Evolutionary conservation across 805 yeast genomes (phyloP).

Genomic region (Spathaspora passalidarum): DNA sequence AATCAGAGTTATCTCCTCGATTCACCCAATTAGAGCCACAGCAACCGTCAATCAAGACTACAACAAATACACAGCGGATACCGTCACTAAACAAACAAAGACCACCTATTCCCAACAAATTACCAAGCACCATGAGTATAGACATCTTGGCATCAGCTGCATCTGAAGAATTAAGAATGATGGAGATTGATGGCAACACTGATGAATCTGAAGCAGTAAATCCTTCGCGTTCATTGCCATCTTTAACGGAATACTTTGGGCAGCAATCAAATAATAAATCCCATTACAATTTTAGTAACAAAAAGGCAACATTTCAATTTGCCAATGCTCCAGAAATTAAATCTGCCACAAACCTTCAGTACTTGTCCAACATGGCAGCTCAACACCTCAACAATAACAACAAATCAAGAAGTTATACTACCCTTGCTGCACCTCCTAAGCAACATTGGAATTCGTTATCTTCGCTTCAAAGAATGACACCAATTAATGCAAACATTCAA

Average conservation of each 20-base stretch:
- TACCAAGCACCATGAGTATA: conserved; percentile 20
- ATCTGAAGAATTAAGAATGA: conserved; percentile 47
- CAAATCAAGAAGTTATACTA: conserved; percentile 14
- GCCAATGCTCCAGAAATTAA: conserved; percentile 4
- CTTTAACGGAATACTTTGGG: conserved; percentile 47
- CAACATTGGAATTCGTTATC: conserved; percentile 27
- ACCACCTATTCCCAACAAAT: conserved; percentile 1
- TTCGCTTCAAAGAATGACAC: conserved; percentile 64
- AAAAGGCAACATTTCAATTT: conserved; percentile 10
- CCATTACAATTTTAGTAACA: neutral
- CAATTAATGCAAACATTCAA: conserved; percentile 28
- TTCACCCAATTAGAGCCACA: too few species aligned
- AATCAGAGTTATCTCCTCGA: neutral
- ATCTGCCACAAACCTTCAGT: conserved; percentile 18
- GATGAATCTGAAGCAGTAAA: neutral
- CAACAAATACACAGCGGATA: neutral
- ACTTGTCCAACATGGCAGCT: conserved; percentile 23
- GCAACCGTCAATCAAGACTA: neutral
- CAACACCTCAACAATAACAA: conserved; percentile 7
- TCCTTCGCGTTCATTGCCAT: conserved; percentile 49
- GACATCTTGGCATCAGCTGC: conserved; percentile 55
- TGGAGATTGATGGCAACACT: conserved; percentile 22
- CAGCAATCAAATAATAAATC: conserved; percentile 9
- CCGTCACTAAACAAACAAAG: neutral
- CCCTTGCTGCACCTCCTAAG: conserved; percentile 11